Evolutionary conservation across 176 grass and related monocot species (phyloP).

Genomic region (Alloteropsis semialata): DNA sequence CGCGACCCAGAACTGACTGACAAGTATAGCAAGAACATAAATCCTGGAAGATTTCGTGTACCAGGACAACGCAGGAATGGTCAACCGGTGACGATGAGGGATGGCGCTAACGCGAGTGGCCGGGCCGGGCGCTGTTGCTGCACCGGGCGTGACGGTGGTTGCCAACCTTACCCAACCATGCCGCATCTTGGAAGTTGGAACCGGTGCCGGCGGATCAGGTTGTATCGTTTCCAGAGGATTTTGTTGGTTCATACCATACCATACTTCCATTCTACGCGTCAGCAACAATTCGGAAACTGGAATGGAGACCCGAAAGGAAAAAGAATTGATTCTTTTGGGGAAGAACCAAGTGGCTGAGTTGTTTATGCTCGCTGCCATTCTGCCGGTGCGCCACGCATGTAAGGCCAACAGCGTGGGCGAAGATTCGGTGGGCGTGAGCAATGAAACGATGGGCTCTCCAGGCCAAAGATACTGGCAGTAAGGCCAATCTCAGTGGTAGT

Average conservation of each 20-base stretch:
- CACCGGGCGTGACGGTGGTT: not conserved
- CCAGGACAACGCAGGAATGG: too few species aligned
- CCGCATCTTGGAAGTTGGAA: not conserved
- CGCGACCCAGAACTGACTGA: not conserved
- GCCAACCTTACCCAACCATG: not conserved
- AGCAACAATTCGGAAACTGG: not conserved
- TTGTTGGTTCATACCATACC: not conserved
- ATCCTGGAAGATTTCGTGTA: not conserved
- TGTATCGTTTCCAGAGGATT: not conserved
- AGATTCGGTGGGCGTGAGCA: not conserved
- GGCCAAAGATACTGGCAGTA: not conserved
- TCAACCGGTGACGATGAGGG: not conserved
- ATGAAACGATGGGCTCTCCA: not conserved
- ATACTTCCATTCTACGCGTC: not conserved
- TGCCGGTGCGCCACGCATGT: not conserved
- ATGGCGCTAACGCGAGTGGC: too few species aligned
- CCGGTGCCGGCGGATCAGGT: not conserved
- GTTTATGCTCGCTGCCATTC: too few species aligned
- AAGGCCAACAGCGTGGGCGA: slow-evolving; percentile 7
- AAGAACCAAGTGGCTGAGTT: not conserved
- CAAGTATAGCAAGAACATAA: not conserved
- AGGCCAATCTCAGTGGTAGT: too few species aligned
- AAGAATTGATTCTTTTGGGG: not conserved
- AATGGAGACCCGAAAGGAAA: not conserved
- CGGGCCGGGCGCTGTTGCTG: too few species aligned